Percentiles rank a stretch among this genome's conserved stretches.
phyloP scores from a whole-genome alignment of 306 rosid species.

The Myrica gale region DNA sequence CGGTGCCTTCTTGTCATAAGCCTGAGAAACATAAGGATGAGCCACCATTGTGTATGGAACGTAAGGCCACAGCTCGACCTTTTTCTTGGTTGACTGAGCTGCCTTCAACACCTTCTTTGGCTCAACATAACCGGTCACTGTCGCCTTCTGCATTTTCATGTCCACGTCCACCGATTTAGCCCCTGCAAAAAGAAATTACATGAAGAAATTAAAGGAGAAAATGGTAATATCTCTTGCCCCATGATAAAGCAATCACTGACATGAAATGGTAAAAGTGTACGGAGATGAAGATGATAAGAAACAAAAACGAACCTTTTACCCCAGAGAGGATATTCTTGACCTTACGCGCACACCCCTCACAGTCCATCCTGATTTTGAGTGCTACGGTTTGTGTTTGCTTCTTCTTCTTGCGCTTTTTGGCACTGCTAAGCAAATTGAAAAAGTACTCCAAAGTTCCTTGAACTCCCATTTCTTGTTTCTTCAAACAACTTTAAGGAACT shows the following conservation, averaged over 20 bases:
- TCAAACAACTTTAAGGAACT: neutral
- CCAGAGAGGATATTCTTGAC: conserved; percentile 79
- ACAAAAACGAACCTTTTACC: conserved; percentile 54
- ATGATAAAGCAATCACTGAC: neutral
- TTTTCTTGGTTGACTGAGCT: conserved; percentile 87
- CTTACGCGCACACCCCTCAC: conserved; percentile 92
- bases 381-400: conserved; percentile 85
- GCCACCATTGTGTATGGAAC: conserved; percentile 78
- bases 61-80: conserved; percentile 94
- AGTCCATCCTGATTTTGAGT: conserved; percentile 88
- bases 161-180: conserved; percentile 87
- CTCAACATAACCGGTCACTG: conserved; percentile 81
- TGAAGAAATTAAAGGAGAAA: neutral
- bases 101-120: conserved; percentile 91
- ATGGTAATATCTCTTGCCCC: neutral
- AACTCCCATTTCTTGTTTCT: conserved; percentile 60
- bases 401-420: conserved; percentile 52
- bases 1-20: conserved; percentile 95
- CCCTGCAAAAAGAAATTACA: conserved; percentile 34
- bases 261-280: no score
- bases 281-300: no score
- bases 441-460: conserved; percentile 80
- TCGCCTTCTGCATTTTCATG: conserved; percentile 88
- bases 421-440: conserved; percentile 51
- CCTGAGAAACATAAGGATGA: conserved; percentile 70